A percentile compares a stretch with the other conserved stretches of the same genome.
These are phyloP conservation scores for Cephaloascus albidus DNA, from an alignment of 805 yeast genomes.

Conservation along the genomic window DNA sequence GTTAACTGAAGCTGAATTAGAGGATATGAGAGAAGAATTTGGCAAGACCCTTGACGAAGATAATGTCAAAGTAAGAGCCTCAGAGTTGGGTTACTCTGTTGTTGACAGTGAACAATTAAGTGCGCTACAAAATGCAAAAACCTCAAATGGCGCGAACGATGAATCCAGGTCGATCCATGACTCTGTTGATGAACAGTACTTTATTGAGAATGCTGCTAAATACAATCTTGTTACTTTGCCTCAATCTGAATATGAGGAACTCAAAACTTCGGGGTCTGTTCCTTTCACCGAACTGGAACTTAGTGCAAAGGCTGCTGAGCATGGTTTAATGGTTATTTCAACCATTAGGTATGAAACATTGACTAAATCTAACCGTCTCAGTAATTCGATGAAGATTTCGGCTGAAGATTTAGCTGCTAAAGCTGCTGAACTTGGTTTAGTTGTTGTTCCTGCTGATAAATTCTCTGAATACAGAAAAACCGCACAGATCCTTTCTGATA, in stretches of 20 bases:
- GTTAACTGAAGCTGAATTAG: constrained; percentile 10
- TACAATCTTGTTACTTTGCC: constrained; percentile 9
- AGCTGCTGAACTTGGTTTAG: constrained; percentile 33
- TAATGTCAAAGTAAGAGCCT: constrained; percentile 4
- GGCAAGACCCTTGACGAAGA: constrained; percentile 5
- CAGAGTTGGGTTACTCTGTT: constrained; percentile 1
- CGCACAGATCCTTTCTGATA: constrained; percentile 4
- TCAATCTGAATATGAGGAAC: constrained; percentile 4
- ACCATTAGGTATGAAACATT: background rate
- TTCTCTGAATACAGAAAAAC: constrained; percentile 1
- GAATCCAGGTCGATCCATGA: background rate
- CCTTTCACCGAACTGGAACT: background rate
- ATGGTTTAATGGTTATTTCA: background rate
- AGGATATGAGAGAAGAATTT: background rate
- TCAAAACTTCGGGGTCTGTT: constrained; percentile 1
- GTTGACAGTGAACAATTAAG: background rate
- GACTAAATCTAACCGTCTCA: background rate
- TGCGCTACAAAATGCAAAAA: background rate
- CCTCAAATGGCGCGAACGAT: background rate
- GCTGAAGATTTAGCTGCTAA: constrained; percentile 19
- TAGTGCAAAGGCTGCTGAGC: background rate
- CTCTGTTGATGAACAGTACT: constrained; percentile 8
- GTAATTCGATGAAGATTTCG: constrained; percentile 8
- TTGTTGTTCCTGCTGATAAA: constrained; percentile 13
- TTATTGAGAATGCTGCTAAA: constrained; percentile 5